Evolutionary conservation across 352 stramenopile genomes (phyloP), one percentile per base, ranked within the genome.

Genomic region (Globisporangium okanoganense): DNA sequence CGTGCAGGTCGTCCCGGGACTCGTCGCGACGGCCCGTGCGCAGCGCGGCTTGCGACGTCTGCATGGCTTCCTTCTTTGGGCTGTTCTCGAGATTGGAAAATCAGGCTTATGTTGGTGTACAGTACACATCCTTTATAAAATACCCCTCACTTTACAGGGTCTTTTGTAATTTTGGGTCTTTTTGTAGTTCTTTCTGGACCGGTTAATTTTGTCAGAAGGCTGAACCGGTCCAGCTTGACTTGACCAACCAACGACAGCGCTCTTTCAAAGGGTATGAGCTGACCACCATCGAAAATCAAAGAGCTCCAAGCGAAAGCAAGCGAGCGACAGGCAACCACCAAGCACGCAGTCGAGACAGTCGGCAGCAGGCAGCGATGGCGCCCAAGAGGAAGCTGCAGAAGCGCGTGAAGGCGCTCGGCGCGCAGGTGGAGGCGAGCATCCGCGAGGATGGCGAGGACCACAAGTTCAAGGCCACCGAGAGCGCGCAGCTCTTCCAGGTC

Each of bases 401-500:
- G 78, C 82, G 82, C 62, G 59, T 87, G 16, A 70, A 85, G 67
- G 71, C 67, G 43, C 60, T 95, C n/a, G 86, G 86, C 52, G 75
- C 66, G 44, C 67, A 88, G 61, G 75, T 95, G 56, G 86, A 95
- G 64, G 78, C 75, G 51, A 90, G 74, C 57, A 92, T 95, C 55
- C 79, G 73, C n/a, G 73, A 90, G 59, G 77, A 91, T 49, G 82
- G 72, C 5, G 80, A 95, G 62, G 76, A 86, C 38, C 81, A 89
- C 51, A 91, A 92, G 73, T 75, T 93, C n/a, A 68, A 94, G 70
- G 69, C 85, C 38, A 79, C 85, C 13, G 65, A 73, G 43, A 79
- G 76, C 38, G 69, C 83, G n/a, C 69, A 92, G 68, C 76, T 95
- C 22, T 95, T 92, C 71, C 78, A 90, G 61, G 72, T 94, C 51